Percentiles rank a stretch among this genome's conserved stretches.
phyloP scores from a whole-genome alignment of 306 rosid genomes.

The Cicer yamashitae region DNA sequence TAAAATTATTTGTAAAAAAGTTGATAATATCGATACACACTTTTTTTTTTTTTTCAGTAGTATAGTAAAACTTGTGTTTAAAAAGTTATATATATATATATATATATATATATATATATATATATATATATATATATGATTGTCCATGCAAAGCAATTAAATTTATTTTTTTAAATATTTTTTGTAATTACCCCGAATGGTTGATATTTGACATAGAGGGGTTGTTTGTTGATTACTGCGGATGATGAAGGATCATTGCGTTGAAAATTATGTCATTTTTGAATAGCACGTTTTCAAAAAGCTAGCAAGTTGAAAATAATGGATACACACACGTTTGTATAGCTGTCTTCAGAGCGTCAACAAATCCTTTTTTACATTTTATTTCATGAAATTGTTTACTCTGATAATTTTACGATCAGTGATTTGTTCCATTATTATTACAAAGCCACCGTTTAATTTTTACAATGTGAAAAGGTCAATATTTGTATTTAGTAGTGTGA shows the following conservation, averaged over 20 bases:
- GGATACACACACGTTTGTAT: conserved; percentile 24
- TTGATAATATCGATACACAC: too few relatives aligned
- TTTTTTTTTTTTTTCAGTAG: too few relatives aligned
- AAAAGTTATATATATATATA: too few relatives aligned
- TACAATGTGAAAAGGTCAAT: conserved; percentile 30
- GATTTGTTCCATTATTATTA: conserved; percentile 6
- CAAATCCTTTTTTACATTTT: not conserved
- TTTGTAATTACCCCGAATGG: not conserved
- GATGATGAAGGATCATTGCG: conserved; percentile 16
- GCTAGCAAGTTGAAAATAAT: conserved; percentile 30
- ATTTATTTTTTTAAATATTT: not conserved
- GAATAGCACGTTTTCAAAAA: conserved; percentile 20
- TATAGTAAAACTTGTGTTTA: too few relatives aligned
- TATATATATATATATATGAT: too few relatives aligned
- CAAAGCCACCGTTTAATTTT: conserved; percentile 20
- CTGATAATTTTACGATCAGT: not conserved
- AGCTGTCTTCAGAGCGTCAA: conserved; percentile 39
- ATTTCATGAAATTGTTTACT: not conserved
- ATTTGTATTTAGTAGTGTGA: conserved; percentile 14
- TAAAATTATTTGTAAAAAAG: too few relatives aligned
- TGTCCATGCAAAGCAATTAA: too few relatives aligned
- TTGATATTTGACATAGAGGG: not conserved
- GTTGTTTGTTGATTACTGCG: conserved; percentile 19
- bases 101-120: too few relatives aligned
- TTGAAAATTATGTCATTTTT: conserved; percentile 35